Evolutionary conservation across 2,329 filamentous ascomycete species (phyloP).

Genomic region (Hypoxylon sp.): DNA sequence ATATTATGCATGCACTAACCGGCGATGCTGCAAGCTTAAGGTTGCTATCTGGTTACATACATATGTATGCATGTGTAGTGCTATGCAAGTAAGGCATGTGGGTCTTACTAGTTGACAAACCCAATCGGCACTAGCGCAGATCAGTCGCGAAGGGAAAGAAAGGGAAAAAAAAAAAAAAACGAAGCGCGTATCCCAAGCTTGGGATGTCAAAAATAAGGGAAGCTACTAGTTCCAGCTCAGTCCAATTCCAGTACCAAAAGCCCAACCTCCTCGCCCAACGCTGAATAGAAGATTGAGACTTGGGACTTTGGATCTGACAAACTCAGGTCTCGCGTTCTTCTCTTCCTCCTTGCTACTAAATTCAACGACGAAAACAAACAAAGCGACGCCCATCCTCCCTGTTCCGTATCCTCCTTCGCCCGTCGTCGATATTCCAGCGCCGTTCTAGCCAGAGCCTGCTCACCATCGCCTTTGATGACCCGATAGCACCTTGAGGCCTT

Average conservation of each 20-base stretch:
- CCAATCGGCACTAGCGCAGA: slow-evolving; percentile 36
- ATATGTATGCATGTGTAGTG: not conserved
- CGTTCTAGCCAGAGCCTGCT: slow-evolving; percentile 12
- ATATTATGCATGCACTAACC: too few species aligned
- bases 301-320: not conserved
- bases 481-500: slow-evolving; percentile 40
- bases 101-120: slow-evolving; percentile 3
- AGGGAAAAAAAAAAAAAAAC: slow-evolving; percentile 12
- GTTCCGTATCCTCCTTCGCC: not conserved
- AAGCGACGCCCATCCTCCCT: slow-evolving; percentile 6
- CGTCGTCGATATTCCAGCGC: not conserved
- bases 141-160: slow-evolving; percentile 25
- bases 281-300: not conserved
- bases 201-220: slow-evolving; percentile 34
- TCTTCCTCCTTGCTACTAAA: not conserved
- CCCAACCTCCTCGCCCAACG: slow-evolving; percentile 30
- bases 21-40: not conserved
- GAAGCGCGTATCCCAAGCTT: slow-evolving; percentile 38
- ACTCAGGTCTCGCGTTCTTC: not conserved
- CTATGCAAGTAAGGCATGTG: not conserved
- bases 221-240: not conserved
- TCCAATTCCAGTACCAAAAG: slow-evolving; percentile 31
- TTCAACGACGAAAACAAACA: not conserved
- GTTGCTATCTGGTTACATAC: not conserved
- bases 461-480: slow-evolving; percentile 44